Percentiles rank a stretch among this genome's conserved stretches.
These are phyloP conservation scores for Phialocephala subalpina DNA, from an alignment of 2,329 filamentous ascomycete species.

Conservation along the genomic window DNA sequence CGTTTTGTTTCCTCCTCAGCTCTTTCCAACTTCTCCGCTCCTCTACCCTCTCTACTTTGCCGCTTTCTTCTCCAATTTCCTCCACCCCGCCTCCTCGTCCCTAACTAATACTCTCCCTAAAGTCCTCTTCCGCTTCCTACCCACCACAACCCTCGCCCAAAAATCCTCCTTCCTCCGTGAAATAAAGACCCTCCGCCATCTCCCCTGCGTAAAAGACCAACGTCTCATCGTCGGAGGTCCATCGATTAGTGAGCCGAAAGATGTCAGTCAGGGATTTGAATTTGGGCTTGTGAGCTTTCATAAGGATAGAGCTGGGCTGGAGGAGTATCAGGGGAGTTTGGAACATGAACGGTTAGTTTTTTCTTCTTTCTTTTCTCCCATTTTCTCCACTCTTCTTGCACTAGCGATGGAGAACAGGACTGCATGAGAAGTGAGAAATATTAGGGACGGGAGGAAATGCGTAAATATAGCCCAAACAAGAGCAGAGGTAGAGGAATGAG, in stretches of 20 bases:
- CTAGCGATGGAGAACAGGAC: too few species aligned
- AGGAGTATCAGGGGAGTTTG: conserved; percentile 34
- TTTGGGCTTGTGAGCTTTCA: conserved; percentile 36
- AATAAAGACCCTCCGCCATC: conserved; percentile 28
- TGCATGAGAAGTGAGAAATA: too few species aligned
- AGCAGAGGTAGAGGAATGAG: conserved; percentile 4
- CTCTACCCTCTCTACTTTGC: too few species aligned
- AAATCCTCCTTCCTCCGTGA: conserved; percentile 29
- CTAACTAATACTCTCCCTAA: neutral
- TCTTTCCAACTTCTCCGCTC: neutral
- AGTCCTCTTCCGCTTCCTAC: conserved; percentile 36
- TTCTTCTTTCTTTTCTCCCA: neutral
- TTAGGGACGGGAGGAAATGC: too few species aligned
- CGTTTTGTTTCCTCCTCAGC: neutral
- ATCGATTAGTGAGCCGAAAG: conserved; percentile 32
- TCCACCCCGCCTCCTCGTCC: neutral
- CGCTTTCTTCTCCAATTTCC: too few species aligned
- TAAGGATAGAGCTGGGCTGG: conserved; percentile 25
- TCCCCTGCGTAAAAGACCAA: conserved; percentile 31
- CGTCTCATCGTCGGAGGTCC: conserved; percentile 36
- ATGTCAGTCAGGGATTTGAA: conserved; percentile 34
- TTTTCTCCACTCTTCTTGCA: too few species aligned
- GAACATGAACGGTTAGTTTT: conserved; percentile 32
- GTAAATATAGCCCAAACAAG: too few species aligned
- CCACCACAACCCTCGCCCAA: conserved; percentile 22